A percentile compares a stretch with the other conserved stretches of the same genome.
Evolutionary conservation across 2,329 filamentous ascomycete species (phyloP).

Genomic region (Graphilbum sp.): DNA sequence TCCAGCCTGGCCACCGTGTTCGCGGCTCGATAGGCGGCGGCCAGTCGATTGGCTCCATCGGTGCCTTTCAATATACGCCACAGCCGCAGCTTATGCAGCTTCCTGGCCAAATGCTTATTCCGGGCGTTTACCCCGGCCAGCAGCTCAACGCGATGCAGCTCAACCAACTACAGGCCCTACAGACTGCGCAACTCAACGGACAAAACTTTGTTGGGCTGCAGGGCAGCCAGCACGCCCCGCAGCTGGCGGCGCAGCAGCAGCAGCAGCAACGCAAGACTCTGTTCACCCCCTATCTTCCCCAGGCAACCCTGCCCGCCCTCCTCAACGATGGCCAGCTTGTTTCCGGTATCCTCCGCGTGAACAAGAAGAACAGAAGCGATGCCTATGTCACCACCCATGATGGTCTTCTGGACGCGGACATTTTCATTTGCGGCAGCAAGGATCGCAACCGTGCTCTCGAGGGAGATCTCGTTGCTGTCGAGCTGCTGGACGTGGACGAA

Average conservation of each 20-base stretch:
- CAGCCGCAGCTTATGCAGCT: slow-evolving; percentile 82
- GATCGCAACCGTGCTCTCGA: slow-evolving; percentile 94
- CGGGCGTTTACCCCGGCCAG: slow-evolving; percentile 70
- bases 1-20: slow-evolving; percentile 82
- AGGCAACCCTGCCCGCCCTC: slow-evolving; percentile 81
- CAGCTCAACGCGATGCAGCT: slow-evolving; percentile 74
- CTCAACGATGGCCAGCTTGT: slow-evolving; percentile 87
- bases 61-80: slow-evolving; percentile 73
- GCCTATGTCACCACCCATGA: slow-evolving; percentile 93
- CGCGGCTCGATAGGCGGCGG: slow-evolving; percentile 76
- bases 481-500: slow-evolving; percentile 93
- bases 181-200: slow-evolving; percentile 69
- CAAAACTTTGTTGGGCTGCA: slow-evolving; percentile 55
- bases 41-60: slow-evolving; percentile 67
- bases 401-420: slow-evolving; percentile 78
- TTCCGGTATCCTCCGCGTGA: slow-evolving; percentile 89
- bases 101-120: slow-evolving; percentile 73
- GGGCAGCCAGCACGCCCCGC: slow-evolving; percentile 57
- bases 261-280: slow-evolving; percentile 90
- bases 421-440: slow-evolving; percentile 99
- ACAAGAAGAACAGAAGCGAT: slow-evolving; percentile 99
- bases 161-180: slow-evolving; percentile 78
- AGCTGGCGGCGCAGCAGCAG: slow-evolving; percentile 50
- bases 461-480: slow-evolving; percentile 86
- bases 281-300: slow-evolving; percentile 93